Base-by-base conservation (phyloP, 495 filamentous ascomycete genomes). In the Penicillium odoratum region DNA sequence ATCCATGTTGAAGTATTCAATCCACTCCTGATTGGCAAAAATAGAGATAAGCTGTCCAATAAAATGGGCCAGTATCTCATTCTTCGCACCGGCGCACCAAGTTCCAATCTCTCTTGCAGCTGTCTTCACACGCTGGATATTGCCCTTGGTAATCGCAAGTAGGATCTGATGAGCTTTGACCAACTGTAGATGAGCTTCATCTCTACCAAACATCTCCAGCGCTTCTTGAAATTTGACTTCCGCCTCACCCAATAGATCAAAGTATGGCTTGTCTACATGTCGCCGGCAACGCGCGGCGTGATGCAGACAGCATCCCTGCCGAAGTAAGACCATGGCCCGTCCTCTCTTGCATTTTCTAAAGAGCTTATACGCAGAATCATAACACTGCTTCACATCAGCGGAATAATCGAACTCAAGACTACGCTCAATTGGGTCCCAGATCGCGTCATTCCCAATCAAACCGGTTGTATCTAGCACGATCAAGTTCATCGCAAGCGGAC, bases 271-370 rank as follows among this genome's bases (percentile, higher is more conserved):
- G 48, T 56, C 40, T 29, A 15, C 26, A 0, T 15, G 25, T 28
- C 54, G 53, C 11, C 56, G 52, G 8, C 53, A 30, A 26, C 56
- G 61, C 15, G 57, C 62, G 11, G 34, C 8, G 10, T 55, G 46
- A 60, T 66, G 65, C 10, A 67, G 30, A 40, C 60, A 63, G 54
- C 64, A 61, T 29, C 44, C 67, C 36, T 62, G 62, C 21, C 65
- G 65, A 58, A 72, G 60, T 46, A 67, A 56, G 26, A 64, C 55
- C 1, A 57, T 57, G 25, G 59, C 67, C 46, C 64, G 60, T 3
- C 59, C 64, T 1, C 64, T 62, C 33, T 55, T 57, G 29, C 55
- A 60, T 44, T 25, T 38, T 43, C 44, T n/a, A 43, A 69, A 69
- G 13, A 67, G 50, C 0, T 56, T 31, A 0, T 65, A 47, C 4